phyloP scores from a whole-genome alignment of 345 rosid species.

The Turnera subulata region DNA sequence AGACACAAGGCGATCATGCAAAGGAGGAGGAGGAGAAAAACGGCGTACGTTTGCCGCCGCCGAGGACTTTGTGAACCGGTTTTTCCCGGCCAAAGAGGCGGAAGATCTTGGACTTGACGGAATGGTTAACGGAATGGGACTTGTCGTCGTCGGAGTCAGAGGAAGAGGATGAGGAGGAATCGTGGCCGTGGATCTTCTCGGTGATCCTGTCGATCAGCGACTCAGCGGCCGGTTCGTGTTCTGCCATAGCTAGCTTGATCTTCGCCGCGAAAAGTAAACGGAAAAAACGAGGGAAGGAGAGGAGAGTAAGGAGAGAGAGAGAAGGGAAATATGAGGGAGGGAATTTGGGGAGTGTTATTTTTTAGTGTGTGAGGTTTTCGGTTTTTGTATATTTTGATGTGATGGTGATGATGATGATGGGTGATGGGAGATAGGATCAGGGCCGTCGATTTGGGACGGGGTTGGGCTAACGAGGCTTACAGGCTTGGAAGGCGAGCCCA shows the following conservation, averaged over 20 bases:
- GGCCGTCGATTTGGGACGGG: no score
- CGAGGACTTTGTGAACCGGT: slow-evolving; percentile 37
- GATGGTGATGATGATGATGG: no score
- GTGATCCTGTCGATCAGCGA: slow-evolving; percentile 51
- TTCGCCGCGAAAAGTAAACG: slow-evolving; percentile 3
- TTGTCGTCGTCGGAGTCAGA: slow-evolving; percentile 62
- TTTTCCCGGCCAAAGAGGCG: slow-evolving; percentile 34
- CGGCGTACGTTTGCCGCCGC: slow-evolving; percentile 35
- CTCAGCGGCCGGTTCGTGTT: slow-evolving; percentile 30
- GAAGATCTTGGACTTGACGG: slow-evolving; percentile 35
- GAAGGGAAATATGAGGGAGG: no score
- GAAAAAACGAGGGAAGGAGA: neutral
- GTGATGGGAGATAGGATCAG: no score
- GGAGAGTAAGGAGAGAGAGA: no score
- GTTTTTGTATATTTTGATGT: no score
- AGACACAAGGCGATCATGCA: no score
- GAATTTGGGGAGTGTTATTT: no score
- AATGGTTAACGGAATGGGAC: slow-evolving; percentile 32
- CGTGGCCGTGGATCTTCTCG: slow-evolving; percentile 43
- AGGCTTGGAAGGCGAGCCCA: no score
- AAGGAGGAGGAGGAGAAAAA: neutral
- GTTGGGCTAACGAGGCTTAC: no score
- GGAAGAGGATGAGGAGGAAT: slow-evolving; percentile 52
- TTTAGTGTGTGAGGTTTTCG: no score
- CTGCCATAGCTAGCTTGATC: slow-evolving; percentile 36